Evolutionary conservation across 805 yeast genomes (phyloP).

Genomic region (Starmerella gropengiesseri): DNA sequence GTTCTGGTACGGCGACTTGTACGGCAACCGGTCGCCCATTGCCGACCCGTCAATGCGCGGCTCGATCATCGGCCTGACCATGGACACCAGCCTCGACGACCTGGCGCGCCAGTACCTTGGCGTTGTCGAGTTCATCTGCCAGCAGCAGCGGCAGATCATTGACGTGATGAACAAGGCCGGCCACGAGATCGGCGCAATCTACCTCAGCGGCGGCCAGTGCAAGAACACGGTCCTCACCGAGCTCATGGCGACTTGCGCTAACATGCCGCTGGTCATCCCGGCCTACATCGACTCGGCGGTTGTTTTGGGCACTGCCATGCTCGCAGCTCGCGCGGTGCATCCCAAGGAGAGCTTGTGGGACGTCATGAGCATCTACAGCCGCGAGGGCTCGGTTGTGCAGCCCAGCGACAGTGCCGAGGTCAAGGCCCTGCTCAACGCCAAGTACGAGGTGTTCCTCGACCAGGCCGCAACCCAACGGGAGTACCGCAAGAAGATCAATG

Average conservation of each 20-base stretch:
- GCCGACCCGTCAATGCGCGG: constrained; percentile 94
- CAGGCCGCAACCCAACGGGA: constrained; percentile 72
- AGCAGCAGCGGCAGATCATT: constrained; percentile 91
- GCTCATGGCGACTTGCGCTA: constrained; percentile 84
- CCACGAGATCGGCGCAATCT: constrained; percentile 62
- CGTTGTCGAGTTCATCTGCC: constrained; percentile 95
- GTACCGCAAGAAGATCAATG: constrained; percentile 53
- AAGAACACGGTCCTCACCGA: constrained; percentile 83
- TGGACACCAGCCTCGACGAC: constrained; percentile 79
- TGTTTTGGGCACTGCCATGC: constrained; percentile 86
- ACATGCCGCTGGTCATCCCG: constrained; percentile 83
- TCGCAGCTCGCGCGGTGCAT: constrained; percentile 88
- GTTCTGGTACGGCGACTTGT: constrained; percentile 91
- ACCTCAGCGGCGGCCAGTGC: constrained; percentile 95
- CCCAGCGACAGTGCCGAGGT: constrained; percentile 58
- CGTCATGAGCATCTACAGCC: constrained; percentile 73
- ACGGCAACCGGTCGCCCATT: constrained; percentile 95
- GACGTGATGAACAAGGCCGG: constrained; percentile 76
- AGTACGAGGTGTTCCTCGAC: constrained; percentile 78
- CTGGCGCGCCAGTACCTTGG: constrained; percentile 79
- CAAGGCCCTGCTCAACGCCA: constrained; percentile 47
- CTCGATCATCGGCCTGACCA: constrained; percentile 78
- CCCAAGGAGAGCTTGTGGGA: constrained; percentile 52
- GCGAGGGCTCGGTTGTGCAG: constrained; percentile 65
- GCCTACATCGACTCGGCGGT: constrained; percentile 94